Evolutionary conservation across 768 basidiomycete genomes (phyloP), one percentile per base, ranked within the genome.

Genomic region (Leccinum truebloodii): DNA sequence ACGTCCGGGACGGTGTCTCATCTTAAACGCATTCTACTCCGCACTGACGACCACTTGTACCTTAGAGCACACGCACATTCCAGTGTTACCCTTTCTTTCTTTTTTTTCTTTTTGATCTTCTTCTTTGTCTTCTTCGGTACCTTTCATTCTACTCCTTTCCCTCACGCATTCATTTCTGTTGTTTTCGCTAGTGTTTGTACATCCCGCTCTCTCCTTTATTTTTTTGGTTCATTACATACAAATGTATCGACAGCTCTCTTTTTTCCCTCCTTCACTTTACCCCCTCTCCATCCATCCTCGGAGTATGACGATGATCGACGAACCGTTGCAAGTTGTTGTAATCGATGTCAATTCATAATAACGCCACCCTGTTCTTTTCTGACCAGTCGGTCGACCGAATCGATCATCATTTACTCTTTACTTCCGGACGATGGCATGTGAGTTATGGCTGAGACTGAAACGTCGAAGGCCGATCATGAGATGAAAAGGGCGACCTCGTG

Each of bases 241-340:
- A 14, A 14, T 75, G 72, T 73, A 73, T 73, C 64, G 54, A 69
- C 70, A 71, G 61, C 50, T 13, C 34, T 48, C 34, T 59, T 64
- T 44, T n/a, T n/a, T 6, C 1, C 39, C 8, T n/a, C 18, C 18
- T n/a, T 55, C 57, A 51, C 46, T 24, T 57, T 54, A 53, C 8
- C 7, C 32, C 49, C 50, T 28, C 41, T 44, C 37, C 37, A n/a
- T 44, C 61, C 59, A 61, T 62, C 37, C 60, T 63, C 63, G 34
- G 44, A 44, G 44, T 12, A 20, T 6, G n/a, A 20, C 44, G 44
- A 65, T 65, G 60, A 59, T 51, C 63, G 67, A 62, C 57, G 65
- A 59, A 59, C 52, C 57, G 12, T 54, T 30, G 46, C 48, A 59
- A 14, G 41, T 39, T 28, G 28, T 39, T 56, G 58, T 65, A 62